Evolutionary conservation across 345 rosid genomes (phyloP), one percentile per base, ranked within the genome.

Genomic region (Luvunga scandens): DNA sequence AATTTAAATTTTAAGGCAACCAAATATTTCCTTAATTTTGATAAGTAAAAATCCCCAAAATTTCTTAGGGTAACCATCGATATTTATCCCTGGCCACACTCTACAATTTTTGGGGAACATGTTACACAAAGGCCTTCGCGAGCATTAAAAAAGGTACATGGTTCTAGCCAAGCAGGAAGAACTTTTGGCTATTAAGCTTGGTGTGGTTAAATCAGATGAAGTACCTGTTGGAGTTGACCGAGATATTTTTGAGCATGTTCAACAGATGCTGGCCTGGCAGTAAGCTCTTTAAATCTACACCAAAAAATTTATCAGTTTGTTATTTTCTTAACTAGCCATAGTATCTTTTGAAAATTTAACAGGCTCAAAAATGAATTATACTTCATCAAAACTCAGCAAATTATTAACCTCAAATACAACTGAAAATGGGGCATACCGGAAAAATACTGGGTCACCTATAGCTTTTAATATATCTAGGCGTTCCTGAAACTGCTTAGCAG

Each of bases 211-310:
- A 82, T 12, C 7, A 77, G 68, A 59, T 79, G 30, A 67, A 71
- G 74, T 87, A 95, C 99, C 98, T 93, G 95, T 81, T 88, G 82
- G 84, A 94, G 77, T 73, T 93, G 90, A 6, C 76, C 76, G 64
- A 88, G 86, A 87, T 90, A 94, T 65, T 67, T 88, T 74, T 75
- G 85, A 78, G 97, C 94, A 69, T 84, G 70, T 77, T 92, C 86
- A 69, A 71, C 84, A 62, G 99, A 93, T 42, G 79, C 86, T 14
- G 99, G 99, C 61, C 95, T 84, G 42, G 91, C 99, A 48, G 88
- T 88, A 65, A 94, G 92, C 89, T 94, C 99, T 70, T 88, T 89
- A 56, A 84, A 85, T 81, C 98, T 97, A 78, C 57, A 82, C n/a
- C 63, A 76, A 48, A 59, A 78, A 66, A 53, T 61, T 57, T 69